phyloP scores from a whole-genome alignment of 2,329 filamentous ascomycete genomes.

The Zymoseptoria brevis region DNA sequence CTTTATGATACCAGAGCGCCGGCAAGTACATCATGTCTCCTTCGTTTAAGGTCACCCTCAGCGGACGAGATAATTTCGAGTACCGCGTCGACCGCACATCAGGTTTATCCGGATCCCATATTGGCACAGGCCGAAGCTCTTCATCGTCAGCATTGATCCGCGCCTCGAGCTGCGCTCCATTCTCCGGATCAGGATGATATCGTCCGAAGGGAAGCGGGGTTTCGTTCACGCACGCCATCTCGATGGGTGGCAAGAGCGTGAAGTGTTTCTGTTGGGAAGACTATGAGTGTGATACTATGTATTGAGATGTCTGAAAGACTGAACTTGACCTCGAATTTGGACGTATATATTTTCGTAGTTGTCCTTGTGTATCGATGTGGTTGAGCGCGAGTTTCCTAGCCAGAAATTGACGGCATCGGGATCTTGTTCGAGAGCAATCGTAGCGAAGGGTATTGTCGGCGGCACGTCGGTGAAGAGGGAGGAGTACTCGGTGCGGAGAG shows the following conservation, averaged over 20 bases:
- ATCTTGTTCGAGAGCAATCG: slow-evolving; percentile 56
- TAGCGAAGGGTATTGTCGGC: slow-evolving; percentile 59
- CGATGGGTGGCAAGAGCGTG: slow-evolving; percentile 62
- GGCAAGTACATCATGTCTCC: slow-evolving; percentile 80
- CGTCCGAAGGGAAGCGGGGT: slow-evolving; percentile 48
- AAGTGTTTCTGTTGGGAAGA: slow-evolving; percentile 54
- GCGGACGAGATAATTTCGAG: slow-evolving; percentile 51
- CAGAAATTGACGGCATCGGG: slow-evolving; percentile 77
- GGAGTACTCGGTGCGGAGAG: slow-evolving; percentile 64
- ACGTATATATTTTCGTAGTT: slow-evolving; percentile 83
- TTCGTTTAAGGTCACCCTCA: slow-evolving; percentile 60
- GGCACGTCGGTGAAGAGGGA: slow-evolving; percentile 57
- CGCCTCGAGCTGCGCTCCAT: slow-evolving; percentile 26
- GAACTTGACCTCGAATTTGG: slow-evolving; percentile 53
- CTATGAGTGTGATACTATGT: too few species aligned
- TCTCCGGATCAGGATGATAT: slow-evolving; percentile 41
- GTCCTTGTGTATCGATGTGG: slow-evolving; percentile 70
- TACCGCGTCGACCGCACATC: slow-evolving; percentile 46
- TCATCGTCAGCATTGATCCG: slow-evolving; percentile 31
- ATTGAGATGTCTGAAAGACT: slow-evolving; percentile 6
- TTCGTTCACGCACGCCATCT: slow-evolving; percentile 63
- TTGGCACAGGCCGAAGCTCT: slow-evolving; percentile 55
- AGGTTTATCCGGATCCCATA: slow-evolving; percentile 64
- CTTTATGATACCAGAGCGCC: slow-evolving; percentile 79
- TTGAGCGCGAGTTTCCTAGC: slow-evolving; percentile 65